Evolutionary conservation across 2,329 filamentous ascomycete genomes (phyloP).

Genomic region (Verticillium nonalfalfae): DNA sequence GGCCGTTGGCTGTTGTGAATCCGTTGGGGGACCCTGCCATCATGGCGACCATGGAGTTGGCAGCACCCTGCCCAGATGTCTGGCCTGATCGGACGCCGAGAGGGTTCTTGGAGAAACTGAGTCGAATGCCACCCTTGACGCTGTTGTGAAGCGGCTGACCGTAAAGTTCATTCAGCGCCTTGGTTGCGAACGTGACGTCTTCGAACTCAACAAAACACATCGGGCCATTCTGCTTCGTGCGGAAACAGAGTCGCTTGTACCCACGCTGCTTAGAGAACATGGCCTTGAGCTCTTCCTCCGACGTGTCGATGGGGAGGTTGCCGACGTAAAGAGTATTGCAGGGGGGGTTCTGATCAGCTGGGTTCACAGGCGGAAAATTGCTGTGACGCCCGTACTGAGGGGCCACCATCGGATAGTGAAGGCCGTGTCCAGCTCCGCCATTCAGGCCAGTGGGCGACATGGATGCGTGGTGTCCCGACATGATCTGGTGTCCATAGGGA

Average conservation of each 20-base stretch:
- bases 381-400: constrained; percentile 34
- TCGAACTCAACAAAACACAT: constrained; percentile 99
- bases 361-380: constrained; percentile 81
- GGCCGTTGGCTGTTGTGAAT: constrained; percentile 65
- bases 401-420: constrained; percentile 25
- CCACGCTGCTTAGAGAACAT: constrained; percentile 90
- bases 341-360: constrained; percentile 91
- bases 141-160: constrained; percentile 84
- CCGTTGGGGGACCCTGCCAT: constrained; percentile 29
- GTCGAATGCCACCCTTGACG: constrained; percentile 85
- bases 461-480: constrained; percentile 32
- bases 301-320: constrained; percentile 89
- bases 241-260: constrained; percentile 91
- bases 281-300: constrained; percentile 90
- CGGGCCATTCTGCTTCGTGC: constrained; percentile 89
- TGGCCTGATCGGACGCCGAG: constrained; percentile 83
- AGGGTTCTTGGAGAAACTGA: constrained; percentile 97
- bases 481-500: constrained; percentile 28
- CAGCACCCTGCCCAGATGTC: constrained; percentile 33
- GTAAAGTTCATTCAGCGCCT: constrained; percentile 83
- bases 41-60: constrained; percentile 51
- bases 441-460: constrained; percentile 53
- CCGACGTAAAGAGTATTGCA: constrained; percentile 98
- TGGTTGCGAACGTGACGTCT: constrained; percentile 85
- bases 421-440: constrained; percentile 24